Base-by-base conservation (phyloP, 2,329 filamentous ascomycete genomes). In the Orbilia quercus region DNA sequence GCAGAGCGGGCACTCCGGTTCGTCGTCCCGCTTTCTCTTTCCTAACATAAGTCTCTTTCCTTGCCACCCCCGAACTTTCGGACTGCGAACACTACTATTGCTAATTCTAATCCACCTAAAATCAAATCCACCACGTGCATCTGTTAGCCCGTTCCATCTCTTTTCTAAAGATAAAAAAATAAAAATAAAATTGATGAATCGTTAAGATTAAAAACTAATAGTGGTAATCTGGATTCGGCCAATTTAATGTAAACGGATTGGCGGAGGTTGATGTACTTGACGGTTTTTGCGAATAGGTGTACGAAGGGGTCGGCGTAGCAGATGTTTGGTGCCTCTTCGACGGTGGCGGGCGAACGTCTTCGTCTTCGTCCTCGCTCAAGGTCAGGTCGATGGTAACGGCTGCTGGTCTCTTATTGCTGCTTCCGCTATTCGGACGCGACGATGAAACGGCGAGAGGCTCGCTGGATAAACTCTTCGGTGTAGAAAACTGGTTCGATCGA, bases 371-470 rank as follows among this genome's bases (percentile, higher is more conserved):
- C 57, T 82, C 82, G 51, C 84, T 86, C 5, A 86, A 78, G 0
- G 86, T 88, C 74, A 89, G 79, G 76, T 88, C 87, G 73, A 88
- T 88, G 1, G 88, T 83, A 47, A 85, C 83, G 3, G 84, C 80
- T 1, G 82, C 80, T 0, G 83, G 81, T 20, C 85, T 82, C 78
- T 87, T 87, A 62, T 78, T 79, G 74, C 82, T 82, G n/a, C 66
- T 53, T 23, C 60, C 64, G 22, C 67, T 64, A 31, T 64, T 64
- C 16, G 63, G 34, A 28, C 70, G 62, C 7, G 51, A 34, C 1
- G 67, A 59, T 1, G 62, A 75, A 45, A 20, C 64, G 9, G 44
- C 76, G 28, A 53, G 63, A 25, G 54, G 69, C 16, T 73, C 69
- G 34, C 60, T 73, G 67, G 55, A 75, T 78, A 28, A 78, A 66